Conservation (phyloP, 2,329 filamentous ascomycete genomes). For the Chaetomium olivaceum region DNA sequence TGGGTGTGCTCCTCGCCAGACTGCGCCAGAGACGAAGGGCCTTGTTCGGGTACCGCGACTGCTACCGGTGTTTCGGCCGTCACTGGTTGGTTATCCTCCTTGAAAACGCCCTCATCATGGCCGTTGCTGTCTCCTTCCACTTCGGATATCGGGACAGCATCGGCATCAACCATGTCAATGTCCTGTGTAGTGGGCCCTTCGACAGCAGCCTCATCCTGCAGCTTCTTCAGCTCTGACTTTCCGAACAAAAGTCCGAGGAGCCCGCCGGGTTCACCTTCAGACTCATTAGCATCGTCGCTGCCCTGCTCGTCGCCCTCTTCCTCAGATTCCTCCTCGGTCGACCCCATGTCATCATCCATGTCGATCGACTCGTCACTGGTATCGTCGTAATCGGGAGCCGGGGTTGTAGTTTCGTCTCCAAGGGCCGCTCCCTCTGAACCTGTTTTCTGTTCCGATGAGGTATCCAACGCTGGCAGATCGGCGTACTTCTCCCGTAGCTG, state of each 20-base stretch:
- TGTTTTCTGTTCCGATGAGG: conserved; percentile 33
- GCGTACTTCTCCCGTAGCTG: conserved; percentile 70
- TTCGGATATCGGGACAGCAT: conserved; percentile 13
- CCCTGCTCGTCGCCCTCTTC: conserved; percentile 49
- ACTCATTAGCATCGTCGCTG: conserved; percentile 46
- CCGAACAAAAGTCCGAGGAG: conserved; percentile 60
- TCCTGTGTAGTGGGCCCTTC: conserved; percentile 31
- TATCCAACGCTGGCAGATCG: conserved; percentile 55
- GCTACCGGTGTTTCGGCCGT: not conserved
- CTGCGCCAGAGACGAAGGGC: not conserved
- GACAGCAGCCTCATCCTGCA: conserved; percentile 46
- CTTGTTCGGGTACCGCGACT: not conserved
- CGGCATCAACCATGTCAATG: conserved; percentile 39
- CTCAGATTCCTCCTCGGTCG: conserved; percentile 51
- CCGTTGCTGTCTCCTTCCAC: conserved; percentile 1
- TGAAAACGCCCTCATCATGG: not conserved
- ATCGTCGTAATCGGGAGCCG: conserved; percentile 45
- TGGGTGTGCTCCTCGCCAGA: not conserved
- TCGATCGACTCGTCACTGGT: conserved; percentile 66
- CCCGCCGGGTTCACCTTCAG: conserved; percentile 47
- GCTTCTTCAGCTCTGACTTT: conserved; percentile 57
- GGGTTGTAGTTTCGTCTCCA: conserved; percentile 31
- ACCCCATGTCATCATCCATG: conserved; percentile 67
- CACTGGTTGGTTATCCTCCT: not conserved
- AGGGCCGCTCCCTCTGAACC: conserved; percentile 27